phyloP scores from a whole-genome alignment of 176 grass and related monocot species.

The Lolium perenne region DNA sequence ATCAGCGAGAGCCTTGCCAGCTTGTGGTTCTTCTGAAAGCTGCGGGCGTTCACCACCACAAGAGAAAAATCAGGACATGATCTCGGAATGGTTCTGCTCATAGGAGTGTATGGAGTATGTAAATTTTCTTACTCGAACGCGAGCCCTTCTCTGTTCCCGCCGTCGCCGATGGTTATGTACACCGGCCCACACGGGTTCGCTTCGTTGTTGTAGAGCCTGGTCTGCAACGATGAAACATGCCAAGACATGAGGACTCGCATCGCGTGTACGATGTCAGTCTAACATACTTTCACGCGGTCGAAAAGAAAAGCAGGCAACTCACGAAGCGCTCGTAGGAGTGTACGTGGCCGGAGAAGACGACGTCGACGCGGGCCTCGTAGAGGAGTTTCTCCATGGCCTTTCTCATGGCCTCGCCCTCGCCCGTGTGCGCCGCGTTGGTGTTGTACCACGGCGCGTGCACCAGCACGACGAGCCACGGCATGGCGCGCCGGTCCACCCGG shows the following conservation, averaged over 20 bases:
- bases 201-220: conserved; percentile 69
- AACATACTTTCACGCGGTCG: not conserved
- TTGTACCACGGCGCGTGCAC: conserved; percentile 94
- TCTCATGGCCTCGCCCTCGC: conserved; percentile 86
- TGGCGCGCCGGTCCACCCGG: conserved; percentile 60
- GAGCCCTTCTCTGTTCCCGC: conserved; percentile 98
- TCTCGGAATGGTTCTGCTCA: not conserved
- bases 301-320: conserved; percentile 28
- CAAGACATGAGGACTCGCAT: not conserved
- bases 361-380: conserved; percentile 68
- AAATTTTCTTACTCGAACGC: conserved; percentile 64
- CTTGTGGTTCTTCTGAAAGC: conserved; percentile 78
- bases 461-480: conserved; percentile 75
- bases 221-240: conserved; percentile 34
- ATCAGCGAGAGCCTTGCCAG: conserved; percentile 56
- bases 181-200: conserved; percentile 71
- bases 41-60: conserved; percentile 26
- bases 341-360: conserved; percentile 89
- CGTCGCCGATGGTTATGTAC: conserved; percentile 92
- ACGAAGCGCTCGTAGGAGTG: conserved; percentile 96
- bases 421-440: conserved; percentile 81
- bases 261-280: not conserved
- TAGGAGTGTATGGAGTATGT: not conserved
- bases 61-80: no score
- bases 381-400: conserved; percentile 74